Evolutionary conservation across 768 basidiomycete species (phyloP), one percentile per base, ranked within the genome.

Genomic region (Tylopilus intermedius): DNA sequence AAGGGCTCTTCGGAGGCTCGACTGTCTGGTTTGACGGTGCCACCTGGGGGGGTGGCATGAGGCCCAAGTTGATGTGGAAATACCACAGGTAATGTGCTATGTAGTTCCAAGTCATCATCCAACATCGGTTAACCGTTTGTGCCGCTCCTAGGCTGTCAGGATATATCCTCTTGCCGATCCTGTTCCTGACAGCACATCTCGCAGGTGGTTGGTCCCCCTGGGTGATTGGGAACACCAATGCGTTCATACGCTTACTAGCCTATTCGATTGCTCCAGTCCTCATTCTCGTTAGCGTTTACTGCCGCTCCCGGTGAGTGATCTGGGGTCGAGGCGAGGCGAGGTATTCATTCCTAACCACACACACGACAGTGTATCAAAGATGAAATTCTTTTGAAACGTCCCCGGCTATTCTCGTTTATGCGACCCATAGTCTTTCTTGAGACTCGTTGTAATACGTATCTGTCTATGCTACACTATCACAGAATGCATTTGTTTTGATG

Each of bases 41-140:
- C 14, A 73, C 75, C 0, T 87, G 91, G 62, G 88, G 90, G 5
- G 88, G 89, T 1, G 82, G 79, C 13, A 67, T 73, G 41, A 84
- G 79, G 64, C 88, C 89, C 13, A 92, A 88, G 66, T 65, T 72
- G 1, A 53, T 91, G 18, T 93, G 90, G 86, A 93, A 91, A 65
- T 92, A 89, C 58, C 90, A 94, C 62, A 73, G 90, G 85, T 83
- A 55, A 54, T 4, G 24, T 39, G 67, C 22, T 3, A 43, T 29
- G 27, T 53, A 39, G 26, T 45, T 45, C 38, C n/a, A 27, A 4
- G 49, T 18, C 22, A 15, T 18, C 22, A n/a, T 30, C 41, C 3
- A 24, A 5, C 24, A 24, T 24, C 24, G 24, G 24, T 24, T 24
- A 24, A 24, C 24, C 5, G 14, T 47, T 47, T 30, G 53, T 33